These are phyloP conservation scores for Lactuca sativa DNA, from an alignment of 129 eudicot species.

Conservation along the genomic window DNA sequence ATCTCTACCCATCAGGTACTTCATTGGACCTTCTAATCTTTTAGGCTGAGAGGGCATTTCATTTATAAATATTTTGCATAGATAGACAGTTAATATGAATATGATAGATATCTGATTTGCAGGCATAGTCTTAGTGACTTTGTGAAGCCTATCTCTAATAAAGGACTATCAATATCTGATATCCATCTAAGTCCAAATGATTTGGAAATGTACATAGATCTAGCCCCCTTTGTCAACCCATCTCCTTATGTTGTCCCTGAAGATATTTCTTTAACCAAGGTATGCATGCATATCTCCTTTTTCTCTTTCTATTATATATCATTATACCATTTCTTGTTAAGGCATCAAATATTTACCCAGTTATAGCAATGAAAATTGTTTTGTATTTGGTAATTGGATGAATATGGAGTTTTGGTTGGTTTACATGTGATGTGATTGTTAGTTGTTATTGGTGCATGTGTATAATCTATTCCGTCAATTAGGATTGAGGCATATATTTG, in stretches of 20 bases:
- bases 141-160: slow-evolving; percentile 96
- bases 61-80: too few relatives aligned
- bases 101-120: slow-evolving; percentile 26
- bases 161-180: slow-evolving; percentile 77
- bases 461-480: slow-evolving; percentile 95
- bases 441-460: slow-evolving; percentile 57
- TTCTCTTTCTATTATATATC: too few relatives aligned
- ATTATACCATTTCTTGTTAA: too few relatives aligned
- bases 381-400: too few relatives aligned
- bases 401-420: too few relatives aligned
- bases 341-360: too few relatives aligned
- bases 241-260: slow-evolving; percentile 97
- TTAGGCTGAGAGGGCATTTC: too few relatives aligned
- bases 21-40: neutral
- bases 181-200: slow-evolving; percentile 80
- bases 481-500: slow-evolving; percentile 89
- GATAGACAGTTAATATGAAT: too few relatives aligned
- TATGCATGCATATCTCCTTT: slow-evolving; percentile 21
- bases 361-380: too few relatives aligned
- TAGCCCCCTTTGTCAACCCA: slow-evolving; percentile 89
- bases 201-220: slow-evolving; percentile 95
- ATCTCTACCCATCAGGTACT: too few relatives aligned
- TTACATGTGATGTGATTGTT: too few relatives aligned
- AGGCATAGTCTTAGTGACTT: slow-evolving; percentile 91
- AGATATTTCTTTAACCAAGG: slow-evolving; percentile 98